Percentiles rank a stretch among this genome's conserved stretches.
These are phyloP conservation scores for Solanum rostratum DNA, from an alignment of 257 asterid genomes.

Conservation along the genomic window DNA sequence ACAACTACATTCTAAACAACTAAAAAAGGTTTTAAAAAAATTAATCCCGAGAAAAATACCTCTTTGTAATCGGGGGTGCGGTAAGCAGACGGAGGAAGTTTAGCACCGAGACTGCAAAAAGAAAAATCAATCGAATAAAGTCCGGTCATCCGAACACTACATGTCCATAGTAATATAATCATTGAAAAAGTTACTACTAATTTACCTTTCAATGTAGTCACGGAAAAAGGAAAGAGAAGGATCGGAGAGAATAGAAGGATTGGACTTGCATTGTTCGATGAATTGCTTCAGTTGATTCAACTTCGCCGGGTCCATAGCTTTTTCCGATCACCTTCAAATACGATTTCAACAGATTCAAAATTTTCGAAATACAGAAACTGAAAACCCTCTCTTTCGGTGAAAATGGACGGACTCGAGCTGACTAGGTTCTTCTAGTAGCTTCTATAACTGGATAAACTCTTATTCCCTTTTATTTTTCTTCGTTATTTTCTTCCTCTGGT, in stretches of 20 bases:
- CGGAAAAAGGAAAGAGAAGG: constrained; percentile 78
- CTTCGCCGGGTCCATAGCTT: constrained; percentile 52
- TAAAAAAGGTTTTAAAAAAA: background rate
- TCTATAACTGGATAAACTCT: constrained; percentile 3
- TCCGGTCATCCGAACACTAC: background rate
- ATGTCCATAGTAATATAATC: background rate
- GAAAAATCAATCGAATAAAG: background rate
- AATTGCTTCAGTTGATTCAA: constrained; percentile 48
- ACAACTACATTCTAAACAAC: background rate
- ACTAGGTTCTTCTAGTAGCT: constrained; percentile 14
- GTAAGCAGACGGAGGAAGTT: constrained; percentile 43
- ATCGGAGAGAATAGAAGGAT: constrained; percentile 60
- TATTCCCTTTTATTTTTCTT: background rate
- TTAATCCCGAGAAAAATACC: constrained; percentile 19
- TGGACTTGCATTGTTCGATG: constrained; percentile 47
- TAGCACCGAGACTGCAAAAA: constrained; percentile 71
- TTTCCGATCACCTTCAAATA: background rate
- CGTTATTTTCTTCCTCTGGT: background rate
- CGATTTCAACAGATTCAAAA: background rate
- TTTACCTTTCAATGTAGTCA: constrained; percentile 64
- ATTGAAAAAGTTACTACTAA: background rate
- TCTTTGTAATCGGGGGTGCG: constrained; percentile 18
- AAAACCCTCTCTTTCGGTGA: background rate
- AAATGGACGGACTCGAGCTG: background rate
- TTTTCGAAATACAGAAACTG: background rate